Evolutionary conservation across 495 filamentous ascomycete species (phyloP), one percentile per base, ranked within the genome.

Genomic region (Aspergillus campestris): DNA sequence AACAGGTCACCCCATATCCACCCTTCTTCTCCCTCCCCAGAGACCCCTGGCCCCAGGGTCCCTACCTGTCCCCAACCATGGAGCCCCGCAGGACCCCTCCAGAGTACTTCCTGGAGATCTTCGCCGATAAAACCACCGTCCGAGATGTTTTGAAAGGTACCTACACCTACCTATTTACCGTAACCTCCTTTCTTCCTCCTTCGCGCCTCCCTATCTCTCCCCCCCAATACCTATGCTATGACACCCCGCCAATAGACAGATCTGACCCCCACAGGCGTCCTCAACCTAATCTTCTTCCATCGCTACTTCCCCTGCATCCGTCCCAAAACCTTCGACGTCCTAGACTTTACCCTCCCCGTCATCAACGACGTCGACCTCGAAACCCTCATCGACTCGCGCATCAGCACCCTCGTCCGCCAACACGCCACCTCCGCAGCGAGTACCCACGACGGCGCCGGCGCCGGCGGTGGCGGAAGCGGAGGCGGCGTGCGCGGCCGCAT

Each of bases 251-350:
- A 24, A 39, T 40, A 3, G 11, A 44, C 36, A 34, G 28, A 42
- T 33, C 7, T 8, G 13, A 24, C 18, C 32, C 18, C 15, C 44
- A 7, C 49, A 97, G 91, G 85, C 48, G 84, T 96, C 56, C 82
- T 97, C 41, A 89, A 95, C 64, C 92, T 91, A 34, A 95, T 98
- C 60, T 98, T 97, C 82, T 98, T 98, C 73, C 89, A 97, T 67
- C 87, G 92, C 49, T 94, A 89, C 74, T 97, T 98, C 71, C 86
- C 86, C 45, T 81, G 86, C 28, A 75, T 95, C 44, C 70, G 79
- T 10, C 92, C 92, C n/a, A 76, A 78, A 37, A 87, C 87, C 36
- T 82, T 87, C 59, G 92, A 98, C 58, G 79, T 97, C 36, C 80
- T 97, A 44, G 92, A 95, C 57, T 75, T 96, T 43, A 95, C 89